Evolutionary conservation across 139 green algal genomes (phyloP).

Genomic region (Haematococcus lacustris): DNA sequence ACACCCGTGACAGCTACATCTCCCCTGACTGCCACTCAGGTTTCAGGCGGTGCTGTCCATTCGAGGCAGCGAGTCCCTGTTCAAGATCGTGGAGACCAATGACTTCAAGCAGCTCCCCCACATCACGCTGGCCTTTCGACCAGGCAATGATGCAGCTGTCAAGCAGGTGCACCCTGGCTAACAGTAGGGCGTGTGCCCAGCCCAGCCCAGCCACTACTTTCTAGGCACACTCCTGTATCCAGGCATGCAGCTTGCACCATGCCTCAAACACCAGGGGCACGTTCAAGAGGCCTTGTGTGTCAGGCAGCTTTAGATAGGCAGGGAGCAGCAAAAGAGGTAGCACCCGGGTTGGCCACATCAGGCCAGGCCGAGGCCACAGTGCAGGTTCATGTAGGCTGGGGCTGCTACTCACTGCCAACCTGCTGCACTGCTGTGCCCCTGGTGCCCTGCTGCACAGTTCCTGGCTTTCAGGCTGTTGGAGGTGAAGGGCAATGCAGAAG

Average conservation of each 20-base stretch:
- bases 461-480: constrained; percentile 75
- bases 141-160: constrained; percentile 69
- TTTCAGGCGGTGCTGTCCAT: constrained; percentile 52
- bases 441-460: constrained; percentile 48
- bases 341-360: too few relatives aligned
- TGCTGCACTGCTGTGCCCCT: not conserved
- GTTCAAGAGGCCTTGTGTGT: too few relatives aligned
- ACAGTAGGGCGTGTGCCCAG: too few relatives aligned
- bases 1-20: too few relatives aligned
- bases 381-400: not conserved
- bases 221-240: too few relatives aligned
- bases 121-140: constrained; percentile 75
- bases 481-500: constrained; percentile 41
- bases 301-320: too few relatives aligned
- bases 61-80: constrained; percentile 38
- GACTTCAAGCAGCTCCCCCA: constrained; percentile 90
- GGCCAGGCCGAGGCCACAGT: too few relatives aligned
- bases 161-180: too few relatives aligned
- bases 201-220: too few relatives aligned
- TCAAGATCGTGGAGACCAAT: constrained; percentile 88
- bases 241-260: too few relatives aligned
- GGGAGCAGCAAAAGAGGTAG: too few relatives aligned
- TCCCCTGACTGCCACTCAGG: constrained; percentile 28
- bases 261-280: too few relatives aligned
- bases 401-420: not conserved